phyloP scores from a whole-genome alignment of 495 filamentous ascomycete species.

The Friedmanniomyces simplex region DNA sequence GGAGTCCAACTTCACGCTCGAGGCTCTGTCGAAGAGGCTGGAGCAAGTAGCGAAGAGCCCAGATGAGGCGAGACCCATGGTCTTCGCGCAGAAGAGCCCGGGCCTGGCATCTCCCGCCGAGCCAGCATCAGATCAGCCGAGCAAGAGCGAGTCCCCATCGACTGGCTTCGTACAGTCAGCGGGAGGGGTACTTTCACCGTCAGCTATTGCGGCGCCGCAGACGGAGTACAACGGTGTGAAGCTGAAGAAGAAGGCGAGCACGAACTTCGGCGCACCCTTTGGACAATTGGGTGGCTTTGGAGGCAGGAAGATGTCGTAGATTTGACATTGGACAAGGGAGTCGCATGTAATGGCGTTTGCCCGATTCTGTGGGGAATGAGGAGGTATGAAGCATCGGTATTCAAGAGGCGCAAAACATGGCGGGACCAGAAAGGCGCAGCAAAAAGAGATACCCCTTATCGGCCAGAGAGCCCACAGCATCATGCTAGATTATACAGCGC shows the following conservation, averaged over 20 bases:
- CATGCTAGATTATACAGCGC: background rate
- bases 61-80: constrained; percentile 5
- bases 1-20: constrained; percentile 18
- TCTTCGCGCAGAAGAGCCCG: constrained; percentile 9
- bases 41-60: constrained; percentile 12
- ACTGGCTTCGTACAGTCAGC: background rate
- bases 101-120: constrained; percentile 9
- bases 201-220: background rate
- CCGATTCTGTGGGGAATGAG: background rate
- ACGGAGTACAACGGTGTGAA: constrained; percentile 11
- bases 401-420: background rate
- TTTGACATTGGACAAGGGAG: background rate
- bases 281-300: constrained; percentile 18
- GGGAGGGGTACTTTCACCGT: background rate
- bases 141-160: background rate
- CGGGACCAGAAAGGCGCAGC: background rate
- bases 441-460: background rate
- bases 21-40: constrained; percentile 12
- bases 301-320: constrained; percentile 9
- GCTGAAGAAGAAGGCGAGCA: constrained; percentile 20
- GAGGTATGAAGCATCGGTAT: background rate
- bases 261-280: constrained; percentile 20
- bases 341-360: background rate
- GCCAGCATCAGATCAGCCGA: background rate
- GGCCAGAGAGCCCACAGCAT: background rate